Percentiles rank a stretch among this genome's conserved stretches.
Evolutionary conservation across 192 early-diverging fungal genomes (phyloP).

Genomic region (Mortierella antarctica): DNA sequence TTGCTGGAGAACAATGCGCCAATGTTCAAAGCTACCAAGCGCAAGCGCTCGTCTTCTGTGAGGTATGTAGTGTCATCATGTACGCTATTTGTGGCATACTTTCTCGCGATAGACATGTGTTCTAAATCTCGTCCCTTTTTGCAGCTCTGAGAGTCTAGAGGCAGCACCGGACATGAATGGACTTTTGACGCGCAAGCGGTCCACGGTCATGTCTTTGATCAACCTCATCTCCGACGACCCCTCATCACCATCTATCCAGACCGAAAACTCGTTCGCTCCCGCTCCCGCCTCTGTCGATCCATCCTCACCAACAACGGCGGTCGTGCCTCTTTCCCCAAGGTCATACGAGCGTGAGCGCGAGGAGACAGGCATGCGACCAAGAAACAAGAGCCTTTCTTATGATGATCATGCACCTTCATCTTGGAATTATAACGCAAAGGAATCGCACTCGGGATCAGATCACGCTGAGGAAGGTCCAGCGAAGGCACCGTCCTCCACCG

Average conservation of each 20-base stretch:
- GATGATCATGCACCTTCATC: conserved; percentile 34
- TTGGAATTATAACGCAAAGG: conserved; percentile 22
- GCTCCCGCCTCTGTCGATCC: neutral
- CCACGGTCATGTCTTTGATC: conserved; percentile 31
- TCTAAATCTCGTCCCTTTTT: neutral
- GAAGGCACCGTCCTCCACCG: neutral
- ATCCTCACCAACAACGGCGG: conserved; percentile 34
- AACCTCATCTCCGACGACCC: conserved; percentile 27
- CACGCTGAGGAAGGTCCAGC: conserved; percentile 11
- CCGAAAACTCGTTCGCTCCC: neutral
- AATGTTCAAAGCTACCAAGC: conserved; percentile 13
- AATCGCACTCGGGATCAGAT: conserved; percentile 27
- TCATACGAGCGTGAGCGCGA: conserved; percentile 31
- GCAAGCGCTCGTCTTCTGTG: conserved; percentile 15
- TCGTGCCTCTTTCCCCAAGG: conserved; percentile 37
- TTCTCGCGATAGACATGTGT: too few species aligned
- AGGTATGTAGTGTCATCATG: conserved; percentile 4
- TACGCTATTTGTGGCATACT: too few species aligned
- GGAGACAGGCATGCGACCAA: conserved; percentile 10
- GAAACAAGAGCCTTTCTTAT: conserved; percentile 28
- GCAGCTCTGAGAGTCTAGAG: conserved; percentile 1
- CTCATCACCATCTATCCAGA: conserved; percentile 1
- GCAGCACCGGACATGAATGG: neutral
- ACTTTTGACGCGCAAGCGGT: conserved; percentile 29
- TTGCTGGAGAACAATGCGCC: neutral